Evolutionary conservation across 768 basidiomycete genomes (phyloP), one percentile per base, ranked within the genome.

Genomic region (Tubosaeta brunneosetosa): DNA sequence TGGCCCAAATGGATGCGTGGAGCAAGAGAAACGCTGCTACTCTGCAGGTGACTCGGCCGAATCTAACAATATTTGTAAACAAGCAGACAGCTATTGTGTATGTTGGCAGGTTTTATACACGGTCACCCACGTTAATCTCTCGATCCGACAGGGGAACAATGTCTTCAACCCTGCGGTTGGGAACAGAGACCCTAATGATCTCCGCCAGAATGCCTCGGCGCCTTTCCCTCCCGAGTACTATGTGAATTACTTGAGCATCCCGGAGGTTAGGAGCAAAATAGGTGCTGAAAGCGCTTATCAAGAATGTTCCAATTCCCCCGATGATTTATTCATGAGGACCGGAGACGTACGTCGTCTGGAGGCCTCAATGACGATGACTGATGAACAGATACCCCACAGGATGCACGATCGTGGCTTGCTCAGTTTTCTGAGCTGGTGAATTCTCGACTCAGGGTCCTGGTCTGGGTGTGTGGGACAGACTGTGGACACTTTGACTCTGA

Each of bases 181-280:
- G 1, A 61, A 80, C 58, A 70, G 74, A 12, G 83, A 86, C 55
- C 56, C 73, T 0, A 65, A 85, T 51, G 84, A 86, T 59, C 67
- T 86, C 40, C 71, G 83, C 31, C 83, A 84, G 64, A 82, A 77
- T 38, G 60, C 76, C 1, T 73, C 79, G 0, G 73, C 76, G 1
- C 49, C 68, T 7, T 85, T 84, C 66, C 83, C 84, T 6, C 79
- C 83, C 0, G 75, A 81, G 44, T 81, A 74, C 53, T 84, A 84
- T 50, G 56, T 80, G 42, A 66, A 69, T 11, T 83, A 78, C 55
- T 67, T 85, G 17, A 58, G 53, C 1, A 61, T 65, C 19, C 37
- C 71, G 0, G 55, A 63, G 5, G 70, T 81, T 16, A 58, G 69
- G 63, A 62, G 60, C 19, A 62, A 59, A 50, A 85, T 86, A 33